Evolutionary conservation across 106 monocot species (phyloP).

Genomic region (Allium sativum): DNA sequence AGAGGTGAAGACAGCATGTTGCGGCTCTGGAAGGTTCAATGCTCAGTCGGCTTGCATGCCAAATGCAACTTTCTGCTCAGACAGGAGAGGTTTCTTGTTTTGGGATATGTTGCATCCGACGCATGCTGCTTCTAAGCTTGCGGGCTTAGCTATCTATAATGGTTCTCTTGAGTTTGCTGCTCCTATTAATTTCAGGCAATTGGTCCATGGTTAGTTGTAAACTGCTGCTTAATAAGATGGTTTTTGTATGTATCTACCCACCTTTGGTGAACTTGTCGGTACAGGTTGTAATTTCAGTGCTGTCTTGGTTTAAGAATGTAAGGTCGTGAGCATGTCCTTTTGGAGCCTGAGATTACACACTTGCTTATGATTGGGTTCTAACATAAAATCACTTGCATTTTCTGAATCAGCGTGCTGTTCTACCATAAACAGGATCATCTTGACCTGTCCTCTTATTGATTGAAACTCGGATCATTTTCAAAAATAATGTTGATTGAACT

Average conservation of each 20-base stretch:
- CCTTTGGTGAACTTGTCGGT: too few relatives aligned
- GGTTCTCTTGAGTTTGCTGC: slow-evolving; percentile 21
- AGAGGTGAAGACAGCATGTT: slow-evolving; percentile 41
- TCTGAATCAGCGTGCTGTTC: too few relatives aligned
- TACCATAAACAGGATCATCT: too few relatives aligned
- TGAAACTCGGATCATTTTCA: too few relatives aligned
- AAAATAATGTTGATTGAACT: too few relatives aligned
- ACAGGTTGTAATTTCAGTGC: too few relatives aligned
- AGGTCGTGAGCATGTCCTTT: too few relatives aligned
- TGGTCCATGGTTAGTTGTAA: slow-evolving; percentile 7
- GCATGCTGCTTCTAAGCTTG: slow-evolving; percentile 38
- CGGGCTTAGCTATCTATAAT: slow-evolving; percentile 25
- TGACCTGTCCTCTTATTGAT: too few relatives aligned
- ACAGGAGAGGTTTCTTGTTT: slow-evolving; percentile 27
- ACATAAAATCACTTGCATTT: too few relatives aligned
- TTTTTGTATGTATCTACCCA: slow-evolving; percentile 1
- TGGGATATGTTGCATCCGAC: slow-evolving; percentile 56
- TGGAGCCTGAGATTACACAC: too few relatives aligned
- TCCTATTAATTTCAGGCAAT: slow-evolving; percentile 48
- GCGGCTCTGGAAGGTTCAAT: slow-evolving; percentile 41
- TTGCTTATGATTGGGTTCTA: too few relatives aligned
- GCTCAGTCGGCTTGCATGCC: slow-evolving; percentile 30
- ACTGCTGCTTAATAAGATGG: neutral
- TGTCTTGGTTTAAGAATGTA: too few relatives aligned
- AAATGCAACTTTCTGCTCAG: slow-evolving; percentile 33